phyloP scores from a whole-genome alignment of 2,329 filamentous ascomycete genomes.

The Ophiostoma himal-ulmi region DNA sequence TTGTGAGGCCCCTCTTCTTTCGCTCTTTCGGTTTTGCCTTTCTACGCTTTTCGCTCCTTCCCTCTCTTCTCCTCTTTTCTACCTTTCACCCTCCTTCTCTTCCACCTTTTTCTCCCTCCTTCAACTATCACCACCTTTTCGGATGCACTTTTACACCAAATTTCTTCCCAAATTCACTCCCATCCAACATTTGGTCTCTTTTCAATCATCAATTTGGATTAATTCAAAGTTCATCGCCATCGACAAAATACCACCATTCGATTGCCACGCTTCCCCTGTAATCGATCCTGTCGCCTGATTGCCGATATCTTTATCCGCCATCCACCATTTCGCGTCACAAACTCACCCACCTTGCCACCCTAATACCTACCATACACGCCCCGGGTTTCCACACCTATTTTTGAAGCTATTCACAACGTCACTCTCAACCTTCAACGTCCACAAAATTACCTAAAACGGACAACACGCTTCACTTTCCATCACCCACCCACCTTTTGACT shows the following conservation, averaged over 20 bases:
- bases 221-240: slow-evolving; percentile 28
- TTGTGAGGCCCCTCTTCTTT: slow-evolving; percentile 20
- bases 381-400: slow-evolving; percentile 10
- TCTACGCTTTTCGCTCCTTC: slow-evolving; percentile 22
- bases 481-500: slow-evolving; percentile 2
- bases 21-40: slow-evolving; percentile 17
- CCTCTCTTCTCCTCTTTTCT: slow-evolving; percentile 15
- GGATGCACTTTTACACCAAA: slow-evolving; percentile 19
- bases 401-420: slow-evolving; percentile 24
- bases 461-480: not conserved
- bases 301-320: slow-evolving; percentile 27
- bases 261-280: slow-evolving; percentile 32
- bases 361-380: not conserved
- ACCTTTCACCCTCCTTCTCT: not conserved
- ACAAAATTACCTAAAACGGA: slow-evolving; percentile 17
- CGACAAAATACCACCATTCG: slow-evolving; percentile 36
- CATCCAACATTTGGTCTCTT: slow-evolving; percentile 32
- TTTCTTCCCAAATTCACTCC: slow-evolving; percentile 23
- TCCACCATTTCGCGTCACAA: slow-evolving; percentile 8
- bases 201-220: slow-evolving; percentile 37
- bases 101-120: slow-evolving; percentile 28
- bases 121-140: slow-evolving; percentile 25
- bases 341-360: not conserved
- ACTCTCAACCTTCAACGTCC: slow-evolving; percentile 1
- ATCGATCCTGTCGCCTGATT: slow-evolving; percentile 29